Percentiles rank a stretch among this genome's conserved stretches.
phyloP scores from a whole-genome alignment of 305 asterid species.

The Nicotiana rustica region DNA sequence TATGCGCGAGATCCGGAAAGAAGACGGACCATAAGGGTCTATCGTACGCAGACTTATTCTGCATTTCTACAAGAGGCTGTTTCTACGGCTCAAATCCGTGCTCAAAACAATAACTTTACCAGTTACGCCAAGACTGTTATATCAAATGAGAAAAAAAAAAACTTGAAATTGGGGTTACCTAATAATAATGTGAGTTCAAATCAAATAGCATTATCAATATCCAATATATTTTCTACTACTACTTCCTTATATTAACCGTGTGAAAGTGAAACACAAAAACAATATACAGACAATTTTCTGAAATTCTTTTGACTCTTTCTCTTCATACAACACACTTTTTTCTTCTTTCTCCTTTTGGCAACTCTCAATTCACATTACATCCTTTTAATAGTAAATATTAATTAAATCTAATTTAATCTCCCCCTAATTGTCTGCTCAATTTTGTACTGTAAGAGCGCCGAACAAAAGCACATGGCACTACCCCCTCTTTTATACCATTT shows the following conservation, averaged over 20 bases:
- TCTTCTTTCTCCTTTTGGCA: not conserved
- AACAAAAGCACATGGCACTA: slow-evolving; percentile 70
- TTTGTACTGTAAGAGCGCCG: slow-evolving; percentile 47
- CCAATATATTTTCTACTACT: too few species aligned
- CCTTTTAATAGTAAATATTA: not conserved
- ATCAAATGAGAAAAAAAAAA: too few species aligned
- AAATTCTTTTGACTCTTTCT: slow-evolving; percentile 39
- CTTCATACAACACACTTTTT: not conserved
- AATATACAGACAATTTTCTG: slow-evolving; percentile 38
- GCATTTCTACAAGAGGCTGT: too few species aligned
- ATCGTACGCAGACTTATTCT: too few species aligned
- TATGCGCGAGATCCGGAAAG: too few species aligned
- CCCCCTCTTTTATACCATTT: not conserved
- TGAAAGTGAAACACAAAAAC: slow-evolving; percentile 29
- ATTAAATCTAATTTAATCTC: not conserved
- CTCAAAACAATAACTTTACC: too few species aligned
- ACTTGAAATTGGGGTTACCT: too few species aligned
- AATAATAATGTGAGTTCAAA: too few species aligned
- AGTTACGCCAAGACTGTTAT: too few species aligned
- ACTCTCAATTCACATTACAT: not conserved
- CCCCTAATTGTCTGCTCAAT: not conserved
- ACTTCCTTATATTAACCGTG: not conserved
- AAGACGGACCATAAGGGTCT: too few species aligned
- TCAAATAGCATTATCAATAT: too few species aligned
- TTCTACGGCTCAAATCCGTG: too few species aligned